These are phyloP conservation scores for Carallia brachiata DNA, from an alignment of 345 rosid species.

Conservation along the genomic window DNA sequence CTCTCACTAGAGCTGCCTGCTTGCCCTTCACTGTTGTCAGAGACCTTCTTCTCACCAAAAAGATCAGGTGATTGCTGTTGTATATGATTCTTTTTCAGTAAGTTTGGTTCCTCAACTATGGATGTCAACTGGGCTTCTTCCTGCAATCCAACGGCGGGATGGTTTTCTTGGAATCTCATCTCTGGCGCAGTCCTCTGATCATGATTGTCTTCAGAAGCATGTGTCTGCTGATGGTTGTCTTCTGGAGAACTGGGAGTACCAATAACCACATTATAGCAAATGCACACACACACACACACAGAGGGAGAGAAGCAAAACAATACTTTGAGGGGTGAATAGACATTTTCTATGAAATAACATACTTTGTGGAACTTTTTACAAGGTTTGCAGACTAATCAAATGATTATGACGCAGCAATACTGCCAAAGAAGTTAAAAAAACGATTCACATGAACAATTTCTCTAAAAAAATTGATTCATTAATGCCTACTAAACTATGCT, in stretches of 20 bases:
- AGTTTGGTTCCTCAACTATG: conserved; percentile 40
- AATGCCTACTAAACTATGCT: conserved; percentile 10
- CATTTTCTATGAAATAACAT: not conserved
- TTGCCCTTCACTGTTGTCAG: conserved; percentile 62
- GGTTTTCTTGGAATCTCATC: conserved; percentile 38
- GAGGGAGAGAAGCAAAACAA: not conserved
- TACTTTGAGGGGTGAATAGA: not conserved
- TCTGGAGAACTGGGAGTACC: conserved; percentile 66
- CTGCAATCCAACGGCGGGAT: conserved; percentile 28
- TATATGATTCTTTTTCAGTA: conserved; percentile 42
- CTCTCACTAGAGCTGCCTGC: conserved; percentile 81
- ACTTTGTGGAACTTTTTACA: too few species aligned
- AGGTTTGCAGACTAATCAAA: not conserved
- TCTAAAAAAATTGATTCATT: conserved; percentile 2
- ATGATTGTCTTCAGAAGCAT: conserved; percentile 45
- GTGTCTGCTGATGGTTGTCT: conserved; percentile 42
- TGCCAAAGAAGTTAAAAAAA: not conserved
- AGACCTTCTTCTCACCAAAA: conserved; percentile 57
- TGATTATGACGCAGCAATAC: conserved; percentile 4
- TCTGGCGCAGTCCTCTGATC: conserved; percentile 46
- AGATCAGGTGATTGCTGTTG: conserved; percentile 57
- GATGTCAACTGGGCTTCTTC: conserved; percentile 38
- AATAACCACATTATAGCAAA: not conserved
- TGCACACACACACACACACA: not conserved
- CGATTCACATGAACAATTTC: not conserved